Evolutionary conservation across 306 rosid species (phyloP), one percentile per base, ranked within the genome.

Genomic region (Quercus dentata): DNA sequence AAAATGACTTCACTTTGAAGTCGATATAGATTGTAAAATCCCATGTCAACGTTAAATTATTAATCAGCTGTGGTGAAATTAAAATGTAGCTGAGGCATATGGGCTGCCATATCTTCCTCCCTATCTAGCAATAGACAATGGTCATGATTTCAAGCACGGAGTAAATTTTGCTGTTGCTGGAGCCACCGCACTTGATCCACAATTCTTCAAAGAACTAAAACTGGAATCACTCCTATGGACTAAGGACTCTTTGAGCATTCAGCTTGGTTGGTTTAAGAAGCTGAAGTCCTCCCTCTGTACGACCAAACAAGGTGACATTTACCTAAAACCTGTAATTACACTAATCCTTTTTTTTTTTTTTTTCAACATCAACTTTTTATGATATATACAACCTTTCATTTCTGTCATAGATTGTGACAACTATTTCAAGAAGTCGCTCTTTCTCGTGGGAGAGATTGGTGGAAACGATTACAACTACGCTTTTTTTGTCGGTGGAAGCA

Each of bases 131-230:
- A 59, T 75, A 51, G 56, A 38, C 21, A 69, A 82, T 28, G 88
- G 80, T 75, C 81, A 78, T 71, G 75, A 78, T 62, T 54, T 64
- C 8, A 55, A 57, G 27, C 80, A 30, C 19, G 94, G 97, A 30
- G 87, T 88, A 11, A 92, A 92, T 80, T 92, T 92, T 79, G 97
- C 94, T 0, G 94, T 92, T n/a, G 90, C 93, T 17, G 94, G 97
- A 83, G 91, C 94, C 62, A 88, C 93, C 2, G 94, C 91, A 31
- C 87, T 92, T 46, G 91, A 87, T 33, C 65, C 84, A 38, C 82
- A 84, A 33, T 85, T 92, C 83, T 88, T 92, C 85, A 19, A 11
- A 19, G 25, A 62, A 73, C 73, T 44, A 49, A 77, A 82, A 51
- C 38, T 87, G 3, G 89, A 73, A 44, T 41, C 78, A 1, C 25